Base-by-base conservation (phyloP, 257 asterid genomes). In the Euphrasia confusa region DNA sequence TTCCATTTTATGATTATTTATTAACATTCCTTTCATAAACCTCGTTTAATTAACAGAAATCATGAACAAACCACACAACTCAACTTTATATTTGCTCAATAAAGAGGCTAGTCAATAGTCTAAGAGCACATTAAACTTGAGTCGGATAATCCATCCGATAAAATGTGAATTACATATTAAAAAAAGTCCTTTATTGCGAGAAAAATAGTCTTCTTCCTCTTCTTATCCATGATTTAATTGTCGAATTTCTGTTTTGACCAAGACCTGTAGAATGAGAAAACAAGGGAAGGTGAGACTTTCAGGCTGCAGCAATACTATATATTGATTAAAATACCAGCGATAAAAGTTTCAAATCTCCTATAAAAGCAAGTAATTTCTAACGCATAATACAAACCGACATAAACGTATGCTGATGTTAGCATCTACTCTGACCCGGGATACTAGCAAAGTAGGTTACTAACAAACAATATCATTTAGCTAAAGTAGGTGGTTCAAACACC, bases 181-280 rank as follows among this genome's bases (percentile, higher is more conserved):
- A 54, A 30, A 57, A 50, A n/a, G 56, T 45, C 18, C 42, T 24
- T 32, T 45, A 35, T 54, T 24, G 28, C 17, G 52, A 64, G 1
- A 67, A 24, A 62, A 30, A 24, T 28, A 26, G 1, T 21, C 15
- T 35, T 57, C 33, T 10, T 49, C 60, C n/a, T 72, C 56, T 11
- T 65, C 69, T 39, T 69, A 54, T 17, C 58, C 68, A 67, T 15
- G 27, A 30, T 33, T 52, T 63, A 66, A 64, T 59, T 70, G 37
- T 11, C 28, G 26, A 47, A 58, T 14, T 61, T 50, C 10, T 13
- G 54, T 54, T 45, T 45, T 60, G 68, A 47, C 33, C 61, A 53
- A 27, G 26, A 28, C 72, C 77, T 65, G 59, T 47, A 48, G 64
- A 63, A 59, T 54, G 35, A 55, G 54, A 56, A 60, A 64, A 21